A percentile compares a stretch with the other conserved stretches of the same genome.
phyloP scores from a whole-genome alignment of 805 yeast genomes.

The Naumovozyma baii region DNA sequence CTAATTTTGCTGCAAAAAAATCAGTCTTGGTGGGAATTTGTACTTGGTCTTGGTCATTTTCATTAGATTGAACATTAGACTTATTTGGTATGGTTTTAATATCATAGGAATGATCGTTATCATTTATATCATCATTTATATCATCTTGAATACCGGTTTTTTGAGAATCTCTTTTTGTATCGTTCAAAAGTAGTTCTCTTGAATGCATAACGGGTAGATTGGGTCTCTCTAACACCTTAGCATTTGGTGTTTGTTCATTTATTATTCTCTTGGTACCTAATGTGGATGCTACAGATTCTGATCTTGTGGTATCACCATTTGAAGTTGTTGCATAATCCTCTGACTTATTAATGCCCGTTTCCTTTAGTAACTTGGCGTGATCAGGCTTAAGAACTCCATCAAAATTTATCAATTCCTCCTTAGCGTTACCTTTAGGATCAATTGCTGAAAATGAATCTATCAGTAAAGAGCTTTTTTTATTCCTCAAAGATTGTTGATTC shows the following conservation, averaged over 20 bases:
- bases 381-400: not conserved
- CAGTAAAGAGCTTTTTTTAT: slow-evolving; percentile 31
- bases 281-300: not conserved
- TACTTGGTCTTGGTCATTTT: slow-evolving; percentile 13
- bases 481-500: slow-evolving; percentile 25
- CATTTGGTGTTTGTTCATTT: not conserved
- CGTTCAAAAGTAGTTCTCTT: slow-evolving; percentile 16
- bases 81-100: not conserved
- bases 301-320: not conserved
- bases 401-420: not conserved
- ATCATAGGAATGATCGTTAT: slow-evolving; percentile 1
- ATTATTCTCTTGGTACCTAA: not conserved
- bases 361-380: too few species aligned
- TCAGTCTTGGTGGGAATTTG: slow-evolving; percentile 62
- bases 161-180: not conserved
- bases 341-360: not conserved
- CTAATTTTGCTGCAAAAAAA: slow-evolving; percentile 87
- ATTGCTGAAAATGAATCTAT: slow-evolving; percentile 9
- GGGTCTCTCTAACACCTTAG: slow-evolving; percentile 12
- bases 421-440: not conserved
- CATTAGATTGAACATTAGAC: not conserved
- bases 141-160: slow-evolving; percentile 1
- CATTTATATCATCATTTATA: slow-evolving; percentile 5
- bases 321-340: not conserved
- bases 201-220: slow-evolving; percentile 17